phyloP scores from a whole-genome alignment of 805 yeast genomes.

The Saccharomyces eubayanus region DNA sequence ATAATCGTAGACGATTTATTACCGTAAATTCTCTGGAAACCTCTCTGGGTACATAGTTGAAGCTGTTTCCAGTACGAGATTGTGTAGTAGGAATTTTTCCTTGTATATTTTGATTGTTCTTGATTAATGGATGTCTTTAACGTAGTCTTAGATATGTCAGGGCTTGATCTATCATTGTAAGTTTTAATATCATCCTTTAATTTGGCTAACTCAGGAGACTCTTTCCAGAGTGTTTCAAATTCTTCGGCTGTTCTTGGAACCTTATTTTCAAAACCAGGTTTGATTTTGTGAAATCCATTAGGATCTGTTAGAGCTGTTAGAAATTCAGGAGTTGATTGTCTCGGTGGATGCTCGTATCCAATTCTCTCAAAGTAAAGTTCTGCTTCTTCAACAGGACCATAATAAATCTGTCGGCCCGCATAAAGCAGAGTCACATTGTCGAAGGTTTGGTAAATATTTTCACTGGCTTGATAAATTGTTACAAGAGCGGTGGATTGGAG shows the following conservation, averaged over 20 bases:
- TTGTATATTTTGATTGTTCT: conserved; percentile 22
- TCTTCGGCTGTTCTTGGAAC: conserved; percentile 53
- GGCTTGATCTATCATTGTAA: conserved; percentile 19
- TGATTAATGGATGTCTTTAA: conserved; percentile 20
- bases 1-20: conserved; percentile 43
- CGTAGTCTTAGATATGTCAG: no score
- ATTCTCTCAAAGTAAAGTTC: conserved; percentile 43
- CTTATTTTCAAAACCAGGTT: conserved; percentile 37
- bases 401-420: conserved; percentile 49
- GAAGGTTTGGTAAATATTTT: conserved; percentile 45
- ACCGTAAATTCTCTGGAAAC: conserved; percentile 47
- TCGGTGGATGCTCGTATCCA: conserved; percentile 49
- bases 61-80: conserved; percentile 38
- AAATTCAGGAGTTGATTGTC: conserved; percentile 58
- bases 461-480: conserved; percentile 55
- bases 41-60: conserved; percentile 40
- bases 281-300: conserved; percentile 32
- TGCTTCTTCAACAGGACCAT: conserved; percentile 43
- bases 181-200: conserved; percentile 39
- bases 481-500: conserved; percentile 46
- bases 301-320: conserved; percentile 56
- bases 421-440: conserved; percentile 47
- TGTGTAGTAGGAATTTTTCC: conserved; percentile 22
- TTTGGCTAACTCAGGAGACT: conserved; percentile 33
- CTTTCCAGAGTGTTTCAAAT: conserved; percentile 39